Evolutionary conservation across 257 asterid genomes (phyloP), one percentile per base, ranked within the genome.

Genomic region (Solanum bulbocastanum): DNA sequence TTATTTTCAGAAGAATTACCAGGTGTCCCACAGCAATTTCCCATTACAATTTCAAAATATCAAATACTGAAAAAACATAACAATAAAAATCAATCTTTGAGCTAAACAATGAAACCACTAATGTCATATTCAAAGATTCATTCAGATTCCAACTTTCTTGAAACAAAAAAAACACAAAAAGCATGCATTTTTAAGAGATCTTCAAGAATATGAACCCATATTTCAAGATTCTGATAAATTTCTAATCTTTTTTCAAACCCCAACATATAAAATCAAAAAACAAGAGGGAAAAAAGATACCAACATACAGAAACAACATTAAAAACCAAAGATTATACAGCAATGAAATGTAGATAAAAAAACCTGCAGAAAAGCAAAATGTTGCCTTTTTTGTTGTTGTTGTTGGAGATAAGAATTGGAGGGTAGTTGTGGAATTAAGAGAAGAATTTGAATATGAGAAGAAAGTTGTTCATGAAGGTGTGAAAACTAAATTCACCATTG

Each of bases 11-110:
- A 89, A 65, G 91, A 88, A 82, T 86, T 88, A 71, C 78, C 81
- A 44, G 94, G 94, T 25, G 92, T 91, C 56, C 86, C 93, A 15
- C 96, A 94, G 91, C 98, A 94, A 90, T 94, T 94, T 20, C 98
- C 98, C 98, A 94, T 94, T 10, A 81, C 30, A 44, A 46, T 49
- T 90, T 93, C 87, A 49, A 89, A 49, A 73, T 36, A 86, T 89
- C 74, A 87, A 90, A 86, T 58, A 83, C 81, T 86, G 37, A 60
- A 18, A 52, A 79, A 27, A 79, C 25, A 16, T 4, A 44, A 13
- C 37, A 79, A 79, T 7, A 46, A 44, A 81, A 81, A 25, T 81
- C 85, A 81, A 46, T 18, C 85, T 81, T 58, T 46, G 42, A 30
- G 69, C 85, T 46, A 81, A 76, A 40, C 49, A 52, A 78, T n/a